Conservation (phyloP, 2,329 filamentous ascomycete genomes). For the Xylaria sp. region DNA sequence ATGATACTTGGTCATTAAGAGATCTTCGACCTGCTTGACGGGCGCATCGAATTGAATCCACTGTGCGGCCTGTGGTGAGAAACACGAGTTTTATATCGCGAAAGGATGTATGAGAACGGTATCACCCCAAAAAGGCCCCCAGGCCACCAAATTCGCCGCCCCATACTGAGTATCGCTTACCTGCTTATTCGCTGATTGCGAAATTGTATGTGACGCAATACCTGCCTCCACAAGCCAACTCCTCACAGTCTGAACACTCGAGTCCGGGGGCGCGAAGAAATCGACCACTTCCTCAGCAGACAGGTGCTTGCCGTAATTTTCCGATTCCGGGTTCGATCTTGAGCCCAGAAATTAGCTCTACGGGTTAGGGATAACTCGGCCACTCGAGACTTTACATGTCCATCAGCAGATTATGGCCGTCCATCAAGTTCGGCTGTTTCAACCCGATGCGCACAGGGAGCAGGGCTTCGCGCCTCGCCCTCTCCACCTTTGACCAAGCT, state of each 20-base stretch:
- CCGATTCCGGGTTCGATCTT: constrained; percentile 44
- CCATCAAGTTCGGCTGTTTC: constrained; percentile 35
- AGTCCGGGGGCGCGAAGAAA: constrained; percentile 45
- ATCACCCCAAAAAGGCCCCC: no score
- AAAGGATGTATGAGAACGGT: background rate
- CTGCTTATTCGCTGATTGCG: constrained; percentile 40
- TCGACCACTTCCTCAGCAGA: constrained; percentile 45
- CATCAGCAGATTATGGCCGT: constrained; percentile 36
- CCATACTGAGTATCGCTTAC: constrained; percentile 11
- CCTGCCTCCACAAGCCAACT: constrained; percentile 46
- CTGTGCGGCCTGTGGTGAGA: constrained; percentile 33
- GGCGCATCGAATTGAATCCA: constrained; percentile 52
- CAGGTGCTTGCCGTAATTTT: constrained; percentile 49
- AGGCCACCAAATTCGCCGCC: no score
- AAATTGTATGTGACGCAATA: constrained; percentile 40
- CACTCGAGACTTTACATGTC: constrained; percentile 33
- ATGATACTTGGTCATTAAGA: constrained; percentile 49
- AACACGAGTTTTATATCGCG: background rate
- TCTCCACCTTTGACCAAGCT: constrained; percentile 33
- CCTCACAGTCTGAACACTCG: constrained; percentile 44
- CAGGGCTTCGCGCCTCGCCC: constrained; percentile 30
- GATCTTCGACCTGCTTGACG: constrained; percentile 45
- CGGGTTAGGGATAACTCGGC: background rate
- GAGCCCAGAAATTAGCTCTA: constrained; percentile 7
- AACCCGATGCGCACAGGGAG: constrained; percentile 38